These are phyloP conservation scores for Lasiodiplodia hormozganensis DNA, from an alignment of 2,329 filamentous ascomycete species.

Conservation along the genomic window DNA sequence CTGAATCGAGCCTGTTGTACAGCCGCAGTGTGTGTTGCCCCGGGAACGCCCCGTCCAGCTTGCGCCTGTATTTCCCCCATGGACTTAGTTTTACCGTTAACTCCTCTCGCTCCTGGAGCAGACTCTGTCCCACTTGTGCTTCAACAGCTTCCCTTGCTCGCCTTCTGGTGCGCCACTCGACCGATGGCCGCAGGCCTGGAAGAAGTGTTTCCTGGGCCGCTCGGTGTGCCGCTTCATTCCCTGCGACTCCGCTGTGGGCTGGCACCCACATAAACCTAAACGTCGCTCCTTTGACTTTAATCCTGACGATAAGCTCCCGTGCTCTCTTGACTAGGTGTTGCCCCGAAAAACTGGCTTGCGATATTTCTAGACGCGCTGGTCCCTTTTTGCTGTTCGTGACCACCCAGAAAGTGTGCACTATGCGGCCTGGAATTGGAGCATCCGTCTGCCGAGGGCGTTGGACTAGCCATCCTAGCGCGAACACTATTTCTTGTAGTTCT, in stretches of 20 bases:
- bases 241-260: background rate
- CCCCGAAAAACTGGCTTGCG: background rate
- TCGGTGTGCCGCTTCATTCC: background rate
- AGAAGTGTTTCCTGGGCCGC: background rate
- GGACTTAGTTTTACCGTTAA: background rate
- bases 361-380: background rate
- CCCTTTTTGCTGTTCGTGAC: background rate
- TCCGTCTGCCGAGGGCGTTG: background rate
- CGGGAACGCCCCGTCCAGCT: background rate
- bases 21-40: slow-evolving; percentile 2
- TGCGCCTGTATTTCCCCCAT: background rate
- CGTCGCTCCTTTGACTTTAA: background rate
- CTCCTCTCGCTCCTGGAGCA: background rate
- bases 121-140: background rate
- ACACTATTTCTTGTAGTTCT: background rate
- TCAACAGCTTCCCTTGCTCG: background rate
- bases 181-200: background rate
- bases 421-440: background rate
- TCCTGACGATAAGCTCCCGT: background rate
- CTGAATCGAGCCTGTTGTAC: background rate
- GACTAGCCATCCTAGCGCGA: background rate
- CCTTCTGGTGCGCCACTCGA: background rate
- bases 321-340: slow-evolving; percentile 1
- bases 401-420: background rate
- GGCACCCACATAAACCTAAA: background rate